Base-by-base conservation (phyloP, 805 yeast species). In the Metschnikowia chrysomelidarum region DNA sequence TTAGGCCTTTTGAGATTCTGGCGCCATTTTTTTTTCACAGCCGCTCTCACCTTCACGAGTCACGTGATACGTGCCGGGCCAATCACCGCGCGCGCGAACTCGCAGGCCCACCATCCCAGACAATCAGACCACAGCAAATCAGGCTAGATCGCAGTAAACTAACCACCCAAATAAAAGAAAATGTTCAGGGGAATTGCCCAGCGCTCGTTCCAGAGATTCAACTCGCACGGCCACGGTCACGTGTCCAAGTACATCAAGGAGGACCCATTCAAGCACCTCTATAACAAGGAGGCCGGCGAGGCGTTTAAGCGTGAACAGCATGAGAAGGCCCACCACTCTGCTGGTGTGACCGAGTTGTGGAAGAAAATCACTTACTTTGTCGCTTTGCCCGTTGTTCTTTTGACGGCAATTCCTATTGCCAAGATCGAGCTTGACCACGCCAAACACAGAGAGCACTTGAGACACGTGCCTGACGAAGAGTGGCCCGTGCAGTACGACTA, bases 401-500 rank as follows among this genome's bases (percentile, higher is more conserved):
- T 78, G 54, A 74, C 91, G 49, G 85, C 93, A 31, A 73, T 82
- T 57, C 87, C 87, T 71, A 87, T 93, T 36, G 80, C 75, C 66
- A 77, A 76, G 53, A 73, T 82, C 58, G 98, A 91, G 73, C 67
- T 73, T 55, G 87, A 83, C 64, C 98, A 93, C 65, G 88, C 93
- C 51, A 75, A 81, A 56, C 98, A 93, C 76, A 80, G 93, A 72
- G 75, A 74, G 61, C 93, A 84, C 66, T 69, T 78, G 55, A 69
- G 62, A 50, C 82, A 80, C 56, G 69, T 87, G 40, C 63, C 87
- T 21, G 97, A 89, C 62, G 91, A 82, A 53, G 95, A 89, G 60
- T 86, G 95, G 88, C 97, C 97, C 57, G 69, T 64, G 44, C 93
- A 84, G 67, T 86, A 86, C 73, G 89, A 81, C 54, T 93, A 78